Percentiles rank a stretch among this genome's conserved stretches.
Conservation (phyloP, 768 basidiomycete genomes). For the Amylocystis lapponica region DNA sequence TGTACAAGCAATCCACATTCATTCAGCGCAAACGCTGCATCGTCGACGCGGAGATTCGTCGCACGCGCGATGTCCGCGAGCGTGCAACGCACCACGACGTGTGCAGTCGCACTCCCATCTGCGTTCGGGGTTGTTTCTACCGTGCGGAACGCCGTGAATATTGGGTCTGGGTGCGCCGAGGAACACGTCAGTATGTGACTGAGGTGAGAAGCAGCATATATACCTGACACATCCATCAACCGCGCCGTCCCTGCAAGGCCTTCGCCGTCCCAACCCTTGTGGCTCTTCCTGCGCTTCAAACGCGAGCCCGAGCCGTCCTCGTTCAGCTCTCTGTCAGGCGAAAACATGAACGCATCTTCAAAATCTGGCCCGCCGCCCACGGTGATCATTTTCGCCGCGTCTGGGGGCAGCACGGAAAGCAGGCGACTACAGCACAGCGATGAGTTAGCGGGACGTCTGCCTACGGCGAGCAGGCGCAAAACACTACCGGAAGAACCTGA, state of each 20-base stretch:
- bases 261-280: constrained; percentile 77
- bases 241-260: constrained; percentile 22
- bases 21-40: constrained; percentile 83
- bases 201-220: background rate
- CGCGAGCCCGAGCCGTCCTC: constrained; percentile 12
- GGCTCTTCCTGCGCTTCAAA: constrained; percentile 42
- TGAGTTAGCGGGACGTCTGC: constrained; percentile 1
- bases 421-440: constrained; percentile 36
- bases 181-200: background rate
- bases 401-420: constrained; percentile 55
- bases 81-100: constrained; percentile 63
- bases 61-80: constrained; percentile 74
- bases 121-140: constrained; percentile 52
- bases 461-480: background rate
- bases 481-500: constrained; percentile 75
- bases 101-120: constrained; percentile 67
- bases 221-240: background rate
- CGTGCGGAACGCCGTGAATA: constrained; percentile 47
- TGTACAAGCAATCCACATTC: constrained; percentile 74
- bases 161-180: constrained; percentile 35
- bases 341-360: constrained; percentile 22
- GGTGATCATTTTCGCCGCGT: constrained; percentile 39
- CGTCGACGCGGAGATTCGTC: constrained; percentile 78
- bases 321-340: constrained; percentile 14
- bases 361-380: constrained; percentile 26